These are phyloP conservation scores for Puccinia coronata DNA, from an alignment of 1,284 basidiomycete genomes.

Conservation along the genomic window DNA sequence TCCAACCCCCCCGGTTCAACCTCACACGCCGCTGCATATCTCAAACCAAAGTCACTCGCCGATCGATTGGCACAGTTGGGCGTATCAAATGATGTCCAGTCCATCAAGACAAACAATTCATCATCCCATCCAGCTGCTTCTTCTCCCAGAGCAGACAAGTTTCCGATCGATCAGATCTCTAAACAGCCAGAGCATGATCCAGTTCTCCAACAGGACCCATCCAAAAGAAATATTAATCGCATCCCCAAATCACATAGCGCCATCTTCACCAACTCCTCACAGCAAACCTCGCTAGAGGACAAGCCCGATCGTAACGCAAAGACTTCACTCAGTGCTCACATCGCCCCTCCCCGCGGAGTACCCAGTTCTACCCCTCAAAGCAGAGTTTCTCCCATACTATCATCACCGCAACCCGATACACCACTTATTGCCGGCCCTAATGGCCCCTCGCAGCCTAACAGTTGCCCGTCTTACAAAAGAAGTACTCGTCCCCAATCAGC, in stretches of 20 bases:
- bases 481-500: conserved; percentile 18
- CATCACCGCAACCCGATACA: neutral
- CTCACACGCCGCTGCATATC: conserved; percentile 18
- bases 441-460: neutral
- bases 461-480: conserved; percentile 10
- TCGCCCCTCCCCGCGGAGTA: neutral
- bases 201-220: neutral
- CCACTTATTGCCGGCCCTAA: conserved; percentile 13
- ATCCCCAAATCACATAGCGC: neutral
- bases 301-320: neutral
- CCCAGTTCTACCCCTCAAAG: neutral
- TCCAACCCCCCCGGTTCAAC: neutral
- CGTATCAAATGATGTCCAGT: conserved; percentile 35
- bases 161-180: conserved; percentile 1
- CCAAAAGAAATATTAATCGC: neutral
- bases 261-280: neutral
- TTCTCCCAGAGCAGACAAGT: conserved; percentile 28
- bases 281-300: neutral
- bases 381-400: neutral
- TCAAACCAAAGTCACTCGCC: conserved; percentile 47
- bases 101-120: conserved; percentile 2
- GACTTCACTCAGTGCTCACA: neutral
- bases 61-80: conserved; percentile 43
- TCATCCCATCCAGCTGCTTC: neutral
- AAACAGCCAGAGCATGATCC: neutral